A percentile compares a stretch with the other conserved stretches of the same genome.
These are phyloP conservation scores for Eutypella sp. DNA, from an alignment of 2,329 filamentous ascomycete genomes.

Conservation along the genomic window DNA sequence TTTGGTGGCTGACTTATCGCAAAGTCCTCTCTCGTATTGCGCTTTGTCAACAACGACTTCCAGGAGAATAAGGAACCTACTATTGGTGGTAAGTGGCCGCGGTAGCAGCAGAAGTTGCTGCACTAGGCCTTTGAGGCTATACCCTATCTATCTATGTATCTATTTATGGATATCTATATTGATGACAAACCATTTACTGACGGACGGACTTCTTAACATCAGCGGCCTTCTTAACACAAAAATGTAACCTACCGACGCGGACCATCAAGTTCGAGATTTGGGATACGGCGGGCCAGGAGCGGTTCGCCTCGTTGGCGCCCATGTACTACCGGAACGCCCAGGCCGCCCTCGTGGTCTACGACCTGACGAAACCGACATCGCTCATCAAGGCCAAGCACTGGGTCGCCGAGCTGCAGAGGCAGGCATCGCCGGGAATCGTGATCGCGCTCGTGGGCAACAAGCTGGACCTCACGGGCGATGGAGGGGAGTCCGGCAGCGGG, in stretches of 20 bases:
- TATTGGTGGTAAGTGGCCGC: conserved; percentile 71
- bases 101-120: conserved; percentile 3
- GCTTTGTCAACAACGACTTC: conserved; percentile 99
- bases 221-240: conserved; percentile 98
- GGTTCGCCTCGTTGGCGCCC: conserved; percentile 90
- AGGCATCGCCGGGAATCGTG: conserved; percentile 92
- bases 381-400: conserved; percentile 97
- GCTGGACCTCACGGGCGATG: conserved; percentile 74
- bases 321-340: conserved; percentile 99
- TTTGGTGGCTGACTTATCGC: too few species aligned
- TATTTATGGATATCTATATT: too few species aligned
- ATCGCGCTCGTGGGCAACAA: conserved; percentile 98
- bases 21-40: conserved; percentile 92
- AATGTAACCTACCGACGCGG: conserved; percentile 90
- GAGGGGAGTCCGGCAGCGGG: conserved; percentile 36
- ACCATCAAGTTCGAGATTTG: conserved; percentile 96
- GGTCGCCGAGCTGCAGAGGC: conserved; percentile 94
- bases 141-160: too few species aligned
- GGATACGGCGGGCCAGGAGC: conserved; percentile 97
- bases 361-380: conserved; percentile 93
- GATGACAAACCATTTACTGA: too few species aligned
- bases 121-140: too few species aligned
- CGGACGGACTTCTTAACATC: too few species aligned
- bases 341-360: conserved; percentile 95
- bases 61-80: conserved; percentile 99